A percentile compares a stretch with the other conserved stretches of the same genome.
Evolutionary conservation across 2,329 filamentous ascomycete species (phyloP).

Genomic region (Pseudocercospora fuligena): DNA sequence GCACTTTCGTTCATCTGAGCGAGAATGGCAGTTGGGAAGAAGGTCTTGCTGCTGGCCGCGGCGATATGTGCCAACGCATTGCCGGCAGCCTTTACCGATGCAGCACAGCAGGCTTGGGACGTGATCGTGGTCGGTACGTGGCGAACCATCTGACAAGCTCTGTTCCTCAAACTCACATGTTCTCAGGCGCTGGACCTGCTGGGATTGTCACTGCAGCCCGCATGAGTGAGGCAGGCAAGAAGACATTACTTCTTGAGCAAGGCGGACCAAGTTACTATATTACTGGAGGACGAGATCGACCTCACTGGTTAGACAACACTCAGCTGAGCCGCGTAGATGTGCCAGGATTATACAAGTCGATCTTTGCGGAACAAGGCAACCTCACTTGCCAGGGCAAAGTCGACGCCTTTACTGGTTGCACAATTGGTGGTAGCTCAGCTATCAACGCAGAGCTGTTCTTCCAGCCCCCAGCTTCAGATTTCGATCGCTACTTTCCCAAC

Average conservation of each 20-base stretch:
- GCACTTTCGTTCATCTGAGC: not conserved
- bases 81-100: not conserved
- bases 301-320: slow-evolving; percentile 55
- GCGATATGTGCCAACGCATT: not conserved
- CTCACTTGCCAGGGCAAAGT: slow-evolving; percentile 51
- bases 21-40: slow-evolving; percentile 6
- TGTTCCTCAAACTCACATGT: not conserved
- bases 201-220: slow-evolving; percentile 59
- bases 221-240: slow-evolving; percentile 58
- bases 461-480: slow-evolving; percentile 65
- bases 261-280: slow-evolving; percentile 50
- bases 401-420: slow-evolving; percentile 52
- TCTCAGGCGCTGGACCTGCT: slow-evolving; percentile 53
- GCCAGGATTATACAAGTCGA: slow-evolving; percentile 58
- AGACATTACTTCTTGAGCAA: slow-evolving; percentile 58
- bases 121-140: slow-evolving; percentile 48
- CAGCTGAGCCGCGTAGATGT: slow-evolving; percentile 59
- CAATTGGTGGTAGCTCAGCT: slow-evolving; percentile 61
- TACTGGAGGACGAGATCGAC: slow-evolving; percentile 48
- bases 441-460: slow-evolving; percentile 67
- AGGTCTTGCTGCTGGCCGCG: not conserved
- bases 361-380: slow-evolving; percentile 49
- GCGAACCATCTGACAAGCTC: not conserved
- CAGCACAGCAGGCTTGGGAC: slow-evolving; percentile 21
- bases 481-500: slow-evolving; percentile 59